Percentiles rank a stretch among this genome's conserved stretches.
Evolutionary conservation across 2,329 filamentous ascomycete genomes (phyloP).

Genomic region (Colletotrichum orbiculare): DNA sequence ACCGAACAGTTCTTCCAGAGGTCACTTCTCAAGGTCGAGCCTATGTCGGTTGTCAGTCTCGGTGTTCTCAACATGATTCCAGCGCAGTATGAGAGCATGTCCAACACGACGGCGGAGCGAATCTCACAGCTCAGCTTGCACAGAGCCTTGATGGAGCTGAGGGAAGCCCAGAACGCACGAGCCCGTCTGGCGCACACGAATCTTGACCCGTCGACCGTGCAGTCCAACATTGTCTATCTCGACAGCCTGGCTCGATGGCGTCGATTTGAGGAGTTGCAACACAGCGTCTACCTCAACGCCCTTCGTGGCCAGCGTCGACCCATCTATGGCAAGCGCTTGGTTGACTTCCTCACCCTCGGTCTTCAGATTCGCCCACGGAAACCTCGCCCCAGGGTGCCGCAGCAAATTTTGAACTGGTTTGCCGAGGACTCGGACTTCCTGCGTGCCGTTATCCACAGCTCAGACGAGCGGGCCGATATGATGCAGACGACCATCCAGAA

Average conservation of each 20-base stretch:
- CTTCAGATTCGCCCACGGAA: slow-evolving; percentile 68
- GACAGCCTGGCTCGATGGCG: slow-evolving; percentile 77
- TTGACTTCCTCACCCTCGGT: slow-evolving; percentile 78
- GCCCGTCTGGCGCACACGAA: slow-evolving; percentile 65
- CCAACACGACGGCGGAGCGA: slow-evolving; percentile 62
- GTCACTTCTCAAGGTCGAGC: slow-evolving; percentile 70
- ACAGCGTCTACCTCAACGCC: slow-evolving; percentile 83
- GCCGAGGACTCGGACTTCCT: slow-evolving; percentile 75
- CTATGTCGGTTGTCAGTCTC: slow-evolving; percentile 74
- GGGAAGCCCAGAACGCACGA: slow-evolving; percentile 74
- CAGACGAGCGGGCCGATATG: slow-evolving; percentile 77
- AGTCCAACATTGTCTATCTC: slow-evolving; percentile 77
- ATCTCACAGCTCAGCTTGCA: slow-evolving; percentile 77
- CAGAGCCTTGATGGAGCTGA: slow-evolving; percentile 74
- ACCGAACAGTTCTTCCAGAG: slow-evolving; percentile 78
- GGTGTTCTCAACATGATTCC: slow-evolving; percentile 85
- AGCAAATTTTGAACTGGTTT: slow-evolving; percentile 78
- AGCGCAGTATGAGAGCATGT: slow-evolving; percentile 74
- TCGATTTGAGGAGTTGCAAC: slow-evolving; percentile 81
- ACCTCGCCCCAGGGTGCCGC: slow-evolving; percentile 69
- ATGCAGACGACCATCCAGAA: slow-evolving; percentile 83
- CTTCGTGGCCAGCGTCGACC: slow-evolving; percentile 83
- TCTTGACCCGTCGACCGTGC: slow-evolving; percentile 74
- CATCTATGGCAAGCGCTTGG: slow-evolving; percentile 82
- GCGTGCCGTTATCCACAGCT: slow-evolving; percentile 75